These are phyloP conservation scores for Lodderomyces theae DNA, from an alignment of 1,139 yeast species.

Conservation along the genomic window DNA sequence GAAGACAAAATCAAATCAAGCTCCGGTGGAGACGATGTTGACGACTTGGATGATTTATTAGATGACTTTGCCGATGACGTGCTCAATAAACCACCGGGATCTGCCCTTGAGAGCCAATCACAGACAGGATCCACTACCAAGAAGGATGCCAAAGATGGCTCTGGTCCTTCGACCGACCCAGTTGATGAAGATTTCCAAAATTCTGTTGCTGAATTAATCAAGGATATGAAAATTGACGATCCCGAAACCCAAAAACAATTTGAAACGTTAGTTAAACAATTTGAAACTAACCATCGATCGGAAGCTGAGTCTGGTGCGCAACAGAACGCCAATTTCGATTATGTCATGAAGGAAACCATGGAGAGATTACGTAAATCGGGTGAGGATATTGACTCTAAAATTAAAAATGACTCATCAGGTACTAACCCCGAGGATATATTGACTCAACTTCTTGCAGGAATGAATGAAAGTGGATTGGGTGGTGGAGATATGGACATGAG, in stretches of 20 bases:
- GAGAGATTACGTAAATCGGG: constrained; percentile 73
- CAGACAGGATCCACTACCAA: constrained; percentile 10
- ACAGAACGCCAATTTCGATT: constrained; percentile 55
- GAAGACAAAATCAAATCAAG: constrained; percentile 3
- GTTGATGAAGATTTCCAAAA: constrained; percentile 46
- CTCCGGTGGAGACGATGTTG: constrained; percentile 52
- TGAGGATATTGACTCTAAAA: constrained; percentile 59
- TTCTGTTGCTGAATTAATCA: constrained; percentile 53
- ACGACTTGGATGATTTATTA: constrained; percentile 70
- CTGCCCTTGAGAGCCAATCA: constrained; percentile 18
- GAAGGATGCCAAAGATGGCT: constrained; percentile 5
- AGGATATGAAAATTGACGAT: constrained; percentile 54
- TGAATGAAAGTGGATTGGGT: constrained; percentile 36
- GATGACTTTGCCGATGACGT: constrained; percentile 80
- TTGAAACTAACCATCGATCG: constrained; percentile 35
- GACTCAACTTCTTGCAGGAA: constrained; percentile 51
- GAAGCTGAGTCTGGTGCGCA: constrained; percentile 35
- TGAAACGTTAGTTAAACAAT: constrained; percentile 48
- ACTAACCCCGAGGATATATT: constrained; percentile 58
- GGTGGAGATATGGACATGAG: constrained; percentile 57
- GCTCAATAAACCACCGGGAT: constrained; percentile 61
- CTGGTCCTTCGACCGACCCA: constrained; percentile 19
- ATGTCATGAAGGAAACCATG: constrained; percentile 78
- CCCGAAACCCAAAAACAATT: constrained; percentile 61
- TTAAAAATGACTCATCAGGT: constrained; percentile 48